Percentiles rank a stretch among this genome's conserved stretches.
These are phyloP conservation scores for Tricholoma flavovirens DNA, from an alignment of 768 basidiomycete genomes.

Conservation along the genomic window DNA sequence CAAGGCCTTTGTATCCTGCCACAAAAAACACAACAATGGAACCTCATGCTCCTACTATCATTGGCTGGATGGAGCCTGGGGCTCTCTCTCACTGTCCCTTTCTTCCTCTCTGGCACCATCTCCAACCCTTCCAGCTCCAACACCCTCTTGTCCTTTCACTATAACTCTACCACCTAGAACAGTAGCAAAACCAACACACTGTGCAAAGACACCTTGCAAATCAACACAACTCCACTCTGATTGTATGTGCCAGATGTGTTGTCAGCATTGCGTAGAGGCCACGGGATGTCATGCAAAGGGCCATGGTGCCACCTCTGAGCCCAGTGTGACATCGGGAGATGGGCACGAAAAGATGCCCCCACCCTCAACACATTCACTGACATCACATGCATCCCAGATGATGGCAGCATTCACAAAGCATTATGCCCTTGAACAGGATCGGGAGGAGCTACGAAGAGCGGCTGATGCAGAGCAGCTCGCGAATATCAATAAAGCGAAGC, in stretches of 20 bases:
- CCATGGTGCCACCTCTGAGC: background rate
- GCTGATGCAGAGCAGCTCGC: background rate
- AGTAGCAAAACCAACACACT: background rate
- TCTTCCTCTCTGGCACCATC: background rate
- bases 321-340: background rate
- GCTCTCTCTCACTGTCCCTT: background rate
- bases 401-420: conserved; percentile 3
- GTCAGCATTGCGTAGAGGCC: background rate
- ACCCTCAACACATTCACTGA: background rate
- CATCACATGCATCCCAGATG: conserved; percentile 6
- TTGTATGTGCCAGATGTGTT: background rate
- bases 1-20: background rate
- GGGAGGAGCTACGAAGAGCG: background rate
- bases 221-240: background rate
- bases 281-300: conserved; percentile 3
- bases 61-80: background rate
- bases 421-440: background rate
- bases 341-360: background rate
- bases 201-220: background rate
- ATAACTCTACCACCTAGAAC: background rate
- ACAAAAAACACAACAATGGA: background rate
- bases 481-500: conserved; percentile 3
- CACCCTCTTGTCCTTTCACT: background rate
- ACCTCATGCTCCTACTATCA: background rate
- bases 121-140: background rate